Evolutionary conservation across 345 rosid species (phyloP).

Genomic region (Linum usitatissimum): DNA sequence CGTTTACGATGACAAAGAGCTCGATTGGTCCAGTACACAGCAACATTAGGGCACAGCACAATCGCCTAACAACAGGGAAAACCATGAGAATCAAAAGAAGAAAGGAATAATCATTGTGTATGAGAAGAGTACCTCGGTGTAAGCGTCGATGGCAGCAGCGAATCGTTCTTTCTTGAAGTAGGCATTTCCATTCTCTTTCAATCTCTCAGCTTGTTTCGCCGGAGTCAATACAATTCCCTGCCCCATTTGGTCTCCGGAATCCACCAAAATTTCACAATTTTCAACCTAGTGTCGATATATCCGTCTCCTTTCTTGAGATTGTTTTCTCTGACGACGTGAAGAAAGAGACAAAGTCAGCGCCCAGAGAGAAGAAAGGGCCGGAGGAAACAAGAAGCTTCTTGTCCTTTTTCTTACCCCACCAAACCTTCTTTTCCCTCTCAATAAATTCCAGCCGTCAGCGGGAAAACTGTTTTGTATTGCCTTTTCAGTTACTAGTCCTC

Average conservation of each 20-base stretch:
- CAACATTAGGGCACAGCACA: constrained; percentile 66
- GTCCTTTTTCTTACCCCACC: too few species aligned
- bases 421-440: too few species aligned
- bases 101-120: background rate
- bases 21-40: constrained; percentile 87
- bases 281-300: too few species aligned
- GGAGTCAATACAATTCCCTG: constrained; percentile 20
- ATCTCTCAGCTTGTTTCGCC: constrained; percentile 56
- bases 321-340: too few species aligned
- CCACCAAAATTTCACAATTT: too few species aligned
- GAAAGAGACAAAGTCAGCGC: too few species aligned
- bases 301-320: too few species aligned
- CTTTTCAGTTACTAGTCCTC: too few species aligned
- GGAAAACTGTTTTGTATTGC: too few species aligned
- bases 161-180: constrained; percentile 51
- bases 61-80: constrained; percentile 44
- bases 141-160: constrained; percentile 91
- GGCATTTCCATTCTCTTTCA: constrained; percentile 50
- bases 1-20: constrained; percentile 79
- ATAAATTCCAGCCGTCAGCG: too few species aligned
- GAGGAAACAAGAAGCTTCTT: too few species aligned
- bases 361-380: too few species aligned
- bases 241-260: constrained; percentile 21
- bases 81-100: background rate
- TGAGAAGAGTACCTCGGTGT: constrained; percentile 46